Conservation (phyloP, 345 rosid genomes). For the Abelmoschus esculentus region DNA sequence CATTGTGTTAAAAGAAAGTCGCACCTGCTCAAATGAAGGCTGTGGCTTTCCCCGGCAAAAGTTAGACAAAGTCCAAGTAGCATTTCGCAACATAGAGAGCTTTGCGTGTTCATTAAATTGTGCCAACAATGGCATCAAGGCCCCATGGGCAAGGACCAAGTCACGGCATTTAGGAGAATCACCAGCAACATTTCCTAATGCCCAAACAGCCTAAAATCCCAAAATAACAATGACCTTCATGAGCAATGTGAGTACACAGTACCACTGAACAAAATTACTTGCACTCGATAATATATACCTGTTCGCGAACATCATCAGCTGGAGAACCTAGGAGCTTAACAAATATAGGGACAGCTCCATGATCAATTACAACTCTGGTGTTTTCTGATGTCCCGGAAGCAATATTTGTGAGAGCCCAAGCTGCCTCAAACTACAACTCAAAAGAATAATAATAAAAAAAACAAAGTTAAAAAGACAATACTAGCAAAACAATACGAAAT, state of each 20-base stretch:
- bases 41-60: conserved; percentile 75
- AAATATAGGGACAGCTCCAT: conserved; percentile 66
- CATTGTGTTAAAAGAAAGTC: background rate
- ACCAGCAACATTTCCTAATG: conserved; percentile 77
- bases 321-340: conserved; percentile 58
- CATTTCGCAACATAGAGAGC: conserved; percentile 66
- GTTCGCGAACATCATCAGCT: conserved; percentile 71
- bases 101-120: conserved; percentile 66
- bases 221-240: conserved; percentile 3
- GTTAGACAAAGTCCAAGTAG: conserved; percentile 75
- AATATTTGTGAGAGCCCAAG: conserved; percentile 82
- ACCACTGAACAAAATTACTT: background rate
- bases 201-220: conserved; percentile 65
- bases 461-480: background rate
- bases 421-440: conserved; percentile 64
- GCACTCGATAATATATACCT: conserved; percentile 30
- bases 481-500: background rate
- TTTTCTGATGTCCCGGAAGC: conserved; percentile 84
- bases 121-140: conserved; percentile 48
- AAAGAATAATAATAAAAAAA: background rate
- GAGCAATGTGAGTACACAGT: background rate
- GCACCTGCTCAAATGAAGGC: conserved; percentile 64
- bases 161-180: conserved; percentile 77
- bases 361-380: conserved; percentile 62
- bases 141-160: conserved; percentile 48